Base-by-base conservation (phyloP, 306 rosid genomes). In the Inga oerstediana region DNA sequence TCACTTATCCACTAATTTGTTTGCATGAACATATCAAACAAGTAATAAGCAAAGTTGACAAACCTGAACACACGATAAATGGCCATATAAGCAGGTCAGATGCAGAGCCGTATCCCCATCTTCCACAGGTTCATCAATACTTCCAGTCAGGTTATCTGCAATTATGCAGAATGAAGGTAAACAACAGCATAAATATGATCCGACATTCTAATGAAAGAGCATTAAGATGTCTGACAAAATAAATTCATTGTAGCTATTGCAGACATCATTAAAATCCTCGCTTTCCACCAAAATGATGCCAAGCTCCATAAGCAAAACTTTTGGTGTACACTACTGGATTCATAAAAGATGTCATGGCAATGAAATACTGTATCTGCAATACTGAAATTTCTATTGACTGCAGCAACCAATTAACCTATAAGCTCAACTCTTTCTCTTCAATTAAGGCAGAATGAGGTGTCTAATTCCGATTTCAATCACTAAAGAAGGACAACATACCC, bases 31-130 rank as follows among this genome's bases (percentile, higher is more conserved):
- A 71, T 45, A 64, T 20, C 17, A 52, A 75, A 30, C 20, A 13
- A 49, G 66, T 10, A 72, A 49, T 32, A 75, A 76, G 44, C 22
- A 4, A 52, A 66, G 61, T 39, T 41, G 10, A 77, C 70, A 5
- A 56, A 96, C 99, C 97, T 83, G 94, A 35, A 86, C 99, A 66
- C 98, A 93, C 8, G 86, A 43, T 14, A 88, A 78, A 86, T 91
- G 92, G 74, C 99, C 98, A 83, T 96, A 96, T 76, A 96, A 92
- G 81, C 99, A 96, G 45, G 94, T 82, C 81, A 96, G 90, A 85
- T 96, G 99, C 45, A 96, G 92, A 85, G 93, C 94, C 1, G 92
- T 87, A 81, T 96, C 99, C 75, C 99, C 99, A 89, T 96, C 99
- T 89, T 96, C 98, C 64, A 93, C 91, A 2, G 99, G 92, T 59